phyloP scores from a whole-genome alignment of 2,329 filamentous ascomycete species.

The Colletotrichum noveboracense region DNA sequence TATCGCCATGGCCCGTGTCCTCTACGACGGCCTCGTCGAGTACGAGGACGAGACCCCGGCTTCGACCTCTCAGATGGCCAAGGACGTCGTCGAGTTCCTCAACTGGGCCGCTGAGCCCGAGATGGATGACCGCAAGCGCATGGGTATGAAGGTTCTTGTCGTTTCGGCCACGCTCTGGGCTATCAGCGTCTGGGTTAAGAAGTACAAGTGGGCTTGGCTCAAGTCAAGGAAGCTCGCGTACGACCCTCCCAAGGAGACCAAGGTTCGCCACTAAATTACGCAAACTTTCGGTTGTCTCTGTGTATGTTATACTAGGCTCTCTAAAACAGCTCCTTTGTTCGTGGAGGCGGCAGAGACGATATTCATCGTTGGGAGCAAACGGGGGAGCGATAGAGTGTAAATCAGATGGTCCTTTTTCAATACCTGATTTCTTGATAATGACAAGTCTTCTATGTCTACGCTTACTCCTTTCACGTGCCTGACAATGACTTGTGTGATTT shows the following conservation, averaged over 20 bases:
- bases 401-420: constrained; percentile 53
- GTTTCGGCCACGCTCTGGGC: constrained; percentile 81
- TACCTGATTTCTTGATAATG: constrained; percentile 29
- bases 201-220: constrained; percentile 98
- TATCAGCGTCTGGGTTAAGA: constrained; percentile 95
- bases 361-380: constrained; percentile 25
- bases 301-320: constrained; percentile 35
- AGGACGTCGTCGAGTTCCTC: constrained; percentile 98
- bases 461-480: background rate
- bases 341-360: constrained; percentile 38
- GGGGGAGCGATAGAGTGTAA: constrained; percentile 50
- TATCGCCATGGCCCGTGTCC: constrained; percentile 98
- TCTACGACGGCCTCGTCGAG: constrained; percentile 96
- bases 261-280: constrained; percentile 50
- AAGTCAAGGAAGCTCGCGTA: constrained; percentile 96
- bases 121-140: constrained; percentile 99
- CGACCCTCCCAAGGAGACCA: constrained; percentile 70
- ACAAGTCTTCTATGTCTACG: constrained; percentile 9
- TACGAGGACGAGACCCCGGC: constrained; percentile 97
- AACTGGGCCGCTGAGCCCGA: constrained; percentile 99
- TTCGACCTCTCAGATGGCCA: constrained; percentile 98
- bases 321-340: constrained; percentile 48
- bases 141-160: constrained; percentile 95
- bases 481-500: background rate
- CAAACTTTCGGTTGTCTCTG: constrained; percentile 25